Evolutionary conservation across 805 yeast species (phyloP), one percentile per base, ranked within the genome.

Genomic region (Cyberlindnera euphorbiiphila): DNA sequence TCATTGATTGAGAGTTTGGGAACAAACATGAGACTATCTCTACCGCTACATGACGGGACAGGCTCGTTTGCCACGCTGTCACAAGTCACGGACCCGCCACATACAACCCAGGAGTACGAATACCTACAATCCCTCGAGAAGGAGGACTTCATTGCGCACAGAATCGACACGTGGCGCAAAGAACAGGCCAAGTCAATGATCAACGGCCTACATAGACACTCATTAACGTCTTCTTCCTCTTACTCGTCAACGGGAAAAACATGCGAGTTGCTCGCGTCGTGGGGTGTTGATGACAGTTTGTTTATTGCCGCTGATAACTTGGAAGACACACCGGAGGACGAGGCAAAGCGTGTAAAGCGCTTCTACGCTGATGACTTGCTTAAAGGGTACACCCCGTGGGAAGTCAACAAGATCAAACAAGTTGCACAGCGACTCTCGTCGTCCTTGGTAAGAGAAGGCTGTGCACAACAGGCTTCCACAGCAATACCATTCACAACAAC

Each of bases 221-320:
- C 54, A 2, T 25, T 43, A 11, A 28, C 43, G 2, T 21, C 43
- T 2, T 32, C 39, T 6, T 20, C 43, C 1, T 17, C 32, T 3
- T 25, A 35, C 10, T 26, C 41, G 1, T 17, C 28, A 7, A 32
- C 42, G 15, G 32, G 18, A 16, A 29, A 38, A 19, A 22, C 49
- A 4, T 46, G 42, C 24, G 61, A 59, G 8, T 34, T 57, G 2
- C 37, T 59, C n/a, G 54, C 54, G 3, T 59, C 63, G 1, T 60
- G 65, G 65, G 65, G 63, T 16, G 57, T 57, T 36, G 64, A 57
- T 26, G 58, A 59, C 20, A 37, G 47, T 9, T 18, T 45, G 29
- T 18, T 38, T 19, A 26, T 27, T 17, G 47, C 31, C 9, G n/a
- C 34, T 3, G 29, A 37, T 1, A 16, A 13, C 12, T 20, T 21